Conservation (phyloP, 345 rosid species). For the Corymbia maculata region DNA sequence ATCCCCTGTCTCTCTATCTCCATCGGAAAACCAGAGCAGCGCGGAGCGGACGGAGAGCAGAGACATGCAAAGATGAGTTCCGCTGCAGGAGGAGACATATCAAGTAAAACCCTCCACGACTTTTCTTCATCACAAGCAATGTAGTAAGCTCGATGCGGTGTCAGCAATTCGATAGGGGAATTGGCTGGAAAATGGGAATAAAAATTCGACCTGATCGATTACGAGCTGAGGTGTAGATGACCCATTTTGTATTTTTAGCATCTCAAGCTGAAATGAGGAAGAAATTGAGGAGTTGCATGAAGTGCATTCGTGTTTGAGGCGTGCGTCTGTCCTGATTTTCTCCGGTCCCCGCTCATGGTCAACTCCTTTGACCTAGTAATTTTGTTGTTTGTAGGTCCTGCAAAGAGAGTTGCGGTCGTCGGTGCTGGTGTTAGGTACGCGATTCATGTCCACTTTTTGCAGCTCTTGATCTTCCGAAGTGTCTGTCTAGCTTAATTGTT, state of each 20-base stretch:
- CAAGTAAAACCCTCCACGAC: not conserved
- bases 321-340: not conserved
- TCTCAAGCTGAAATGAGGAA: not conserved
- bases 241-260: not conserved
- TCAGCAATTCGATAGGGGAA: not conserved
- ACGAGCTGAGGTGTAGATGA: not conserved
- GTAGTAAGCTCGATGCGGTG: not conserved
- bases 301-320: not conserved
- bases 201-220: not conserved
- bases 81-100: not conserved
- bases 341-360: not conserved
- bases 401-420: conserved; percentile 62
- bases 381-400: conserved; percentile 20
- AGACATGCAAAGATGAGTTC: not conserved
- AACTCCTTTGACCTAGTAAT: not conserved
- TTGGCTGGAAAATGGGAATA: not conserved
- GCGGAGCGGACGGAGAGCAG: not conserved
- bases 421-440: conserved; percentile 85
- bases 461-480: not conserved
- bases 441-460: not conserved
- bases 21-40: not conserved
- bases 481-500: not conserved
- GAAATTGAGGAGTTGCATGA: not conserved
- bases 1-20: not conserved
- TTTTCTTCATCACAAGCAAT: not conserved